Evolutionary conservation across 768 basidiomycete genomes (phyloP), one percentile per base, ranked within the genome.

Genomic region (Agrocybe pediades): DNA sequence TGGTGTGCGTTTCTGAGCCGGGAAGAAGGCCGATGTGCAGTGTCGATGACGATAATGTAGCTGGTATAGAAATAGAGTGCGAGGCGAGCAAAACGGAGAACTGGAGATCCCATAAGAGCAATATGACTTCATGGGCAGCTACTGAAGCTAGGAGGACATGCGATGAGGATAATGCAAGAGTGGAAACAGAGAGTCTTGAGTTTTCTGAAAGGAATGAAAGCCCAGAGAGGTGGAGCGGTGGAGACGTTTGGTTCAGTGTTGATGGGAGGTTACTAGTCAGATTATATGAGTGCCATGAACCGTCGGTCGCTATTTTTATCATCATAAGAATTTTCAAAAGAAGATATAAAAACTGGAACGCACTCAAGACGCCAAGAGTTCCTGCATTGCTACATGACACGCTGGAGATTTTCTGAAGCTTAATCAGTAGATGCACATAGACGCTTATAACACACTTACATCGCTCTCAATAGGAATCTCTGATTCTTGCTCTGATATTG

Each of bases 81-180:
- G 77, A 74, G 2, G 84, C 72, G n/a, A 89, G 73, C 20, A 88
- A 69, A 27, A 87, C 81, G 16, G 82, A 81, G 57, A 85, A 89
- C 54, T 83, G 83, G 19, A 88, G 70, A 57, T 89, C 87, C 86
- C 87, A 88, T 24, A 88, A 65, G 16, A 85, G 80, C 24, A 88
- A 66, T 15, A 72, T 70, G 47, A 88, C 72, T 53, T 82, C 80
- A 27, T 71, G 63, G 11, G 72, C 61, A 0, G 74, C 65, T 6
- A 71, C 58, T 2, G 65, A 60, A 36, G 80, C 80, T 9, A 89
- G 74, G 40, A 88, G 74, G 42, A 83, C 80, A 43, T 84, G 75
- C 0, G 84, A 85, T 0, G 85, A 80, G 1, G 78, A 76, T 15
- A 87, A 65, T 2, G 86, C 75, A 3, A 84, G 66, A 6, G 79